Evolutionary conservation across 108 stramenopile species (phyloP), one percentile per base, ranked within the genome.

Genomic region (Cylindrotheca fusiformis): DNA sequence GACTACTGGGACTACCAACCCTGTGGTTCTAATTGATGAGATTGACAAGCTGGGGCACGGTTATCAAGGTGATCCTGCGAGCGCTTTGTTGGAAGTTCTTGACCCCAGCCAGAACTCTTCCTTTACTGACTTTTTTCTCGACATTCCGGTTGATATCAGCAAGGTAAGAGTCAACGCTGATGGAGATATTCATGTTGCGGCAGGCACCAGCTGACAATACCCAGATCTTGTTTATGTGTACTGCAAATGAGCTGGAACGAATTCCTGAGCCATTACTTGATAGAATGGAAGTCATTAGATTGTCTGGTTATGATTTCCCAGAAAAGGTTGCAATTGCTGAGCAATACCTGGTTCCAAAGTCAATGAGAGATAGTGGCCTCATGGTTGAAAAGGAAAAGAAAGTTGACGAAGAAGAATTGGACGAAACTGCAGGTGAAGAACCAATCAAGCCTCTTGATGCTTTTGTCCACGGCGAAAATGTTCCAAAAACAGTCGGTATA

Each of bases 291-390:
- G 84, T 97, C 29, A 92, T 99, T 64, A 88, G 91, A 33, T 68
- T 99, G 10, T 94, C 95, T 51, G 99, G 98, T 18, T 98, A 99
- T 77, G 97, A 98, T 63, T 81, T 96, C 25, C 92, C 92, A 23
- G 99, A 99, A 45, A 99, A 99, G 74, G 68, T 99, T 32, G 93
- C 88, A 58, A 99, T 99, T 50, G 95, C 95, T 28, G 84, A 94
- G 69, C 85, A 95, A 52, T 97, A 98, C 65, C 67, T 99, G 12
- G 90, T 98, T 23, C 99, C 99, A 2, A 96, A 95, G 70, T 87
- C 97, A 4, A 84, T 94, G 80, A 71, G 72, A 14, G 94, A 94
- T 33, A 86, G 75, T 29, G 97, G 99, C 0, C 67, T 99, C 26
- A 77, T 86, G 71, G 63, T 80, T 6, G 74, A 86, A 26, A 76